These are phyloP conservation scores for Solioccasus polychromus DNA, from an alignment of 768 basidiomycete species.

Conservation along the genomic window DNA sequence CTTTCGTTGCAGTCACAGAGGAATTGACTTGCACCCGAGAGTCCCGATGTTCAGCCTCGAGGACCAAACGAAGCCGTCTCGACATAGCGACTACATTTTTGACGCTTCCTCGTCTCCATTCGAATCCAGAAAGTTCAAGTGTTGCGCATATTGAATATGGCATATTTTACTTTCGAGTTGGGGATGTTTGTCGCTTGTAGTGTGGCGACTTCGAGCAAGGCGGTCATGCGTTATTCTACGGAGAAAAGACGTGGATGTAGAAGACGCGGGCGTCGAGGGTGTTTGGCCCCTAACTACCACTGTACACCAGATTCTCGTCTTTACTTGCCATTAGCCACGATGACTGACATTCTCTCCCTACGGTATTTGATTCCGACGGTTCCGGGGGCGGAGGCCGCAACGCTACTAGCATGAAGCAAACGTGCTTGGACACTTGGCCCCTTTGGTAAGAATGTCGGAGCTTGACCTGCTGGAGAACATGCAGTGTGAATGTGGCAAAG, in stretches of 20 bases:
- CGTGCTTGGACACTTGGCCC: too few relatives aligned
- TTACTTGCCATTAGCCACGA: not conserved
- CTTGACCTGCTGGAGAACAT: constrained; percentile 13
- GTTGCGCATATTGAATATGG: constrained; percentile 25
- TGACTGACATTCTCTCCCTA: too few relatives aligned
- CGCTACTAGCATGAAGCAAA: too few relatives aligned
- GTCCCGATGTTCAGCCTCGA: constrained; percentile 11
- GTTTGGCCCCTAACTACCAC: constrained; percentile 30
- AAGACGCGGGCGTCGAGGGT: constrained; percentile 27
- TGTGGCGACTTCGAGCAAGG: constrained; percentile 12
- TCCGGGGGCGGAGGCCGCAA: not conserved
- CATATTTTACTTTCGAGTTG: constrained; percentile 27
- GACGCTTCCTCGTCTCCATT: constrained; percentile 26
- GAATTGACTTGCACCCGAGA: constrained; percentile 1
- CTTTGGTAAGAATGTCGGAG: not conserved
- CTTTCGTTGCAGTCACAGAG: not conserved
- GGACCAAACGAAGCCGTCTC: constrained; percentile 22
- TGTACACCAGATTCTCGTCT: constrained; percentile 33
- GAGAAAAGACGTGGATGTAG: constrained; percentile 27
- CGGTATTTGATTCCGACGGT: not conserved
- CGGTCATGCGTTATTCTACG: constrained; percentile 30
- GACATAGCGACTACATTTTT: constrained; percentile 27
- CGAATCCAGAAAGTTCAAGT: not conserved
- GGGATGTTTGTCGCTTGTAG: constrained; percentile 31
- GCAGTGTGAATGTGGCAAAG: constrained; percentile 1